Conservation (phyloP, 1,284 basidiomycete genomes). For the Papiliotrema flavescens region DNA sequence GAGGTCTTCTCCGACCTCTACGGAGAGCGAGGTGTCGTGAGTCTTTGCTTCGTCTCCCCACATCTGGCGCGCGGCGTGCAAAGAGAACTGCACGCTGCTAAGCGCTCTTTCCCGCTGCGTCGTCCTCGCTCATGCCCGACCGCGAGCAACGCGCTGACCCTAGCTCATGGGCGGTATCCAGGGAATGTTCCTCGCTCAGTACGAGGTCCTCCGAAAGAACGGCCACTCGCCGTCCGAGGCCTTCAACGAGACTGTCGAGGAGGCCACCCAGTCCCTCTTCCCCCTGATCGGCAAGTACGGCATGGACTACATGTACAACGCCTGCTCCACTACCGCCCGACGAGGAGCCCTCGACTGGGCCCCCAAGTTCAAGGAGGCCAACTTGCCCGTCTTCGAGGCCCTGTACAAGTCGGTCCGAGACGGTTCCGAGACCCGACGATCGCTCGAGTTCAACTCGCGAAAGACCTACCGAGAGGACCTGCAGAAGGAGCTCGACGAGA, state of each 20-base stretch:
- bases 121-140: too few relatives aligned
- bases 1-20: constrained; percentile 99
- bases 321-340: constrained; percentile 98
- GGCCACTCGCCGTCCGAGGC: constrained; percentile 95
- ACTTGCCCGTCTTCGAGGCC: constrained; percentile 85
- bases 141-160: constrained; percentile 5
- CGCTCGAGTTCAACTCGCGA: constrained; percentile 92
- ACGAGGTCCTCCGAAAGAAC: constrained; percentile 97
- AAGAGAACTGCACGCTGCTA: too few relatives aligned
- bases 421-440: constrained; percentile 94
- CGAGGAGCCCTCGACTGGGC: constrained; percentile 99
- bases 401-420: constrained; percentile 93
- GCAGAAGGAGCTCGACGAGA: constrained; percentile 88
- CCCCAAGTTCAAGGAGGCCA: constrained; percentile 87
- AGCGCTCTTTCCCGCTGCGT: too few relatives aligned
- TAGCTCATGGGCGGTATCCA: constrained; percentile 99
- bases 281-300: constrained; percentile 93
- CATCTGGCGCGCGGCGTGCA: too few relatives aligned
- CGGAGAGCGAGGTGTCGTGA: constrained; percentile 97
- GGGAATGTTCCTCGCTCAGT: constrained; percentile 97
- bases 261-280: constrained; percentile 97
- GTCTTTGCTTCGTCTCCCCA: constrained; percentile 43
- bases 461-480: constrained; percentile 92
- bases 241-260: constrained; percentile 99
- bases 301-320: constrained; percentile 99